These are phyloP conservation scores for Epithele typhae DNA, from an alignment of 768 basidiomycete species.

Conservation along the genomic window DNA sequence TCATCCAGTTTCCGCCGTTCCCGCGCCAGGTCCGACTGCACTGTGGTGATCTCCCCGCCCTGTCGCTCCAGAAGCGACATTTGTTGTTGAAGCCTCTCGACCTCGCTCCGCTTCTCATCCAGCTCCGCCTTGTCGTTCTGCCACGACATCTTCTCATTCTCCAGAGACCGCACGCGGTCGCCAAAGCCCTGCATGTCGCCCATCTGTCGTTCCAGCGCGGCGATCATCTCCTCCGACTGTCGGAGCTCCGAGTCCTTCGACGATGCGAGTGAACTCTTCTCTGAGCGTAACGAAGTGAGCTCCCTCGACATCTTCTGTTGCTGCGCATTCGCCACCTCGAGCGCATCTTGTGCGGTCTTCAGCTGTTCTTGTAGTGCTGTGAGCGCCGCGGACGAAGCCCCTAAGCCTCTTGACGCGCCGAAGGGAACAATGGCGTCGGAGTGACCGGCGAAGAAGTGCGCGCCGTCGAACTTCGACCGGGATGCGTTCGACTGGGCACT, in stretches of 20 bases:
- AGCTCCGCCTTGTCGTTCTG: conserved; percentile 41
- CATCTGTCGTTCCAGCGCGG: conserved; percentile 51
- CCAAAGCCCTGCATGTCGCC: conserved; percentile 47
- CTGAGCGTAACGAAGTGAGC: conserved; percentile 53
- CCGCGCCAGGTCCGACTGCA: conserved; percentile 36
- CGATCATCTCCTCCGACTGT: conserved; percentile 60
- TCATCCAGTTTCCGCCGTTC: conserved; percentile 29
- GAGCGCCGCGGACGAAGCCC: conserved; percentile 46
- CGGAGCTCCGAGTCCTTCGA: conserved; percentile 62
- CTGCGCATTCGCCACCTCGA: conserved; percentile 55
- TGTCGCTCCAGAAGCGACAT: conserved; percentile 40
- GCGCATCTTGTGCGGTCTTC: conserved; percentile 52
- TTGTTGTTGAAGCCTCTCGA: conserved; percentile 37
- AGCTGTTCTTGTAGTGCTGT: conserved; percentile 60
- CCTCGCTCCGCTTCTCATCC: conserved; percentile 29
- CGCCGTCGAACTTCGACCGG: conserved; percentile 69
- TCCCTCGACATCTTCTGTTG: conserved; percentile 61
- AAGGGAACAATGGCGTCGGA: conserved; percentile 59
- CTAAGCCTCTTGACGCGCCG: too few relatives aligned
- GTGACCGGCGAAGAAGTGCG: conserved; percentile 83
- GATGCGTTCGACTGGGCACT: conserved; percentile 40
- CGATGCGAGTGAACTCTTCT: conserved; percentile 68
- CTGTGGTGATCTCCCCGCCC: conserved; percentile 37
- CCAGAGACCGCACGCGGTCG: conserved; percentile 30
- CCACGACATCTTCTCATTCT: conserved; percentile 48